Conservation (phyloP, 768 basidiomycete species). For the Nidularia sp. region DNA sequence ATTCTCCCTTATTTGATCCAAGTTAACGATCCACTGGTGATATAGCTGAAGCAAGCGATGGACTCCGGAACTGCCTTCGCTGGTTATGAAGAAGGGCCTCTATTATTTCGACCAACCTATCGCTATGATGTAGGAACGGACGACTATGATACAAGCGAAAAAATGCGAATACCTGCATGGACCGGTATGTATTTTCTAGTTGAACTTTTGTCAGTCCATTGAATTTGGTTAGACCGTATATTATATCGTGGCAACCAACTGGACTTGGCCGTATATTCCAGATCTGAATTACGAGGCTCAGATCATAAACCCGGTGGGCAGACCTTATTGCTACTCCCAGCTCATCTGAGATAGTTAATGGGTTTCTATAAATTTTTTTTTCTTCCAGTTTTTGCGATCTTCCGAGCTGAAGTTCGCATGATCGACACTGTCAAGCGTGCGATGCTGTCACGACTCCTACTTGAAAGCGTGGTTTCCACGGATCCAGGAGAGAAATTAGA, state of each 20-base stretch:
- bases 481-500: conserved; percentile 65
- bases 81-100: conserved; percentile 85
- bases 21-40: conserved; percentile 3
- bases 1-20: not conserved
- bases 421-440: conserved; percentile 77
- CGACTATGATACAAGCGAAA: conserved; percentile 92
- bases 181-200: conserved; percentile 58
- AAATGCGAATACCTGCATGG: conserved; percentile 95
- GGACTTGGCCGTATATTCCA: conserved; percentile 73
- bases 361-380: conserved; percentile 2
- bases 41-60: conserved; percentile 71
- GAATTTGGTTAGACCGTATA: conserved; percentile 71
- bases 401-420: conserved; percentile 71
- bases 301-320: conserved; percentile 90
- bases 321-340: conserved; percentile 1
- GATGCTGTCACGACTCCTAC: conserved; percentile 61
- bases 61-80: conserved; percentile 69
- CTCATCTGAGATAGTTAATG: too few species aligned
- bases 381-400: conserved; percentile 73
- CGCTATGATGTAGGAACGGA: conserved; percentile 84
- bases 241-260: conserved; percentile 73
- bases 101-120: conserved; percentile 94
- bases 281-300: conserved; percentile 85
- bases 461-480: conserved; percentile 60
- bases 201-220: not conserved